Base-by-base conservation (phyloP, 179 eudicot species). In the Camellia oleifera region DNA sequence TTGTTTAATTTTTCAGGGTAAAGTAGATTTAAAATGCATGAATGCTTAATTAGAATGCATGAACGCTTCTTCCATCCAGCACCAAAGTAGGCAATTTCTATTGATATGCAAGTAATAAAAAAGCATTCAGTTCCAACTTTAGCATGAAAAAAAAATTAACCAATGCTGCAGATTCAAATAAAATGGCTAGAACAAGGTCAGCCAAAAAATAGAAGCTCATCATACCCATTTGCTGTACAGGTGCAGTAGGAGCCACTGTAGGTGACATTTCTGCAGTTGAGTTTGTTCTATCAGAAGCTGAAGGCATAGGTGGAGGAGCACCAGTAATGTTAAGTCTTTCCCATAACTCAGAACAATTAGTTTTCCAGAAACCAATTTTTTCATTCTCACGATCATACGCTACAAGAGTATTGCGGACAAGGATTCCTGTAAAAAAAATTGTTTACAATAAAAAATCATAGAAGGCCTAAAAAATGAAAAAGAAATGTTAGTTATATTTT, bases 321-420 rank as follows among this genome's bases (percentile, higher is more conserved):
- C 74, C 86, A 69, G 88, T 61, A 66, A 81, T 75, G 77, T 89
- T 84, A 77, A 96, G 89, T 74, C 89, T 89, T 78, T 91, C 89
- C 96, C 97, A 96, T 80, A 96, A 79, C 80, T 90, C 92, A 20
- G 99, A 94, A 77, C 99, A 96, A 88, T 94, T 96, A 15, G 99
- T 96, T 93, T 92, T 96, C 99, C 97, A 96, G 79, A 96, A 94
- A 40, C 99, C 99, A 78, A 96, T 88, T 80, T 87, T 91, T 64
- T 85, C 91, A 85, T 92, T 87, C 79, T 92, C 89, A 76, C 99
- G 98, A 66, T 96, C 99, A 84, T 96, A 96, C 45, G 88, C 91
- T 80, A 96, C 97, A 68, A 96, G 91, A 76, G 97, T 94, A 85
- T 96, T 96, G 74, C 97, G 98, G 74, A 91, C 97, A 78, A 96